Base-by-base conservation (phyloP, 75 land plant genomes). In the Azolla pinnata region DNA sequence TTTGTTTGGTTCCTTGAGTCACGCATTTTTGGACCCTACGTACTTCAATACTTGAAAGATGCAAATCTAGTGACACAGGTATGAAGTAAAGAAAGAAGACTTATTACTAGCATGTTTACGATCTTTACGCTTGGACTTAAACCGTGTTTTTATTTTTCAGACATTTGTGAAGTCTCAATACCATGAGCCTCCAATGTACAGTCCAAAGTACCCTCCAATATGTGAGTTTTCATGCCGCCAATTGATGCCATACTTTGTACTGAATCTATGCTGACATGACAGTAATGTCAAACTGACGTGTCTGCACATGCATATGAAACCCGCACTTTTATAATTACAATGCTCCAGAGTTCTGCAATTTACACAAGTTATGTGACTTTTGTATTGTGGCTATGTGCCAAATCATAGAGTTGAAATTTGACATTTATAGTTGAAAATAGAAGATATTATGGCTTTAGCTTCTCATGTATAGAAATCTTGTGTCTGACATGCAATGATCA, bases 61-160 rank as follows among this genome's bases (percentile, higher is more conserved):
- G 76, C 75, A 47, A 90, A 90, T 75, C 60, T 81, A 16, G 71
- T 90, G 33, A 80, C 80, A 44, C 77, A 84, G 92, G 97, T 90
- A 72, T 26, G 27, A 10, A 12, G 32, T 26, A n/a, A 28, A 26
- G 35, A 47, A 4, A 9, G 24, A 18, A n/a, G 27, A 7, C 24
- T 26, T 44, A 20, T 28, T 23, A 32, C 10, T n/a, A 31, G 16
- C 44, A 14, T 19, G n/a, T 45, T 56, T 33, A 26, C 1, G 4
- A 1, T 29, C 2, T 12, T 14, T 40, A 1, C 5, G 16, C 7
- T 19, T 1, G 20, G 8, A 29, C 16, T 19, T 31, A 5, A 1
- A 29, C 27, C 10, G 44, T 51, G 9, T 12, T 54, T 47, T 8
- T 31, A 55, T 59, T 47, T 29, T 28, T 60, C 79, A 84, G 87